phyloP scores from a whole-genome alignment of 495 filamentous ascomycete species.

The Podospora tetraspora region DNA sequence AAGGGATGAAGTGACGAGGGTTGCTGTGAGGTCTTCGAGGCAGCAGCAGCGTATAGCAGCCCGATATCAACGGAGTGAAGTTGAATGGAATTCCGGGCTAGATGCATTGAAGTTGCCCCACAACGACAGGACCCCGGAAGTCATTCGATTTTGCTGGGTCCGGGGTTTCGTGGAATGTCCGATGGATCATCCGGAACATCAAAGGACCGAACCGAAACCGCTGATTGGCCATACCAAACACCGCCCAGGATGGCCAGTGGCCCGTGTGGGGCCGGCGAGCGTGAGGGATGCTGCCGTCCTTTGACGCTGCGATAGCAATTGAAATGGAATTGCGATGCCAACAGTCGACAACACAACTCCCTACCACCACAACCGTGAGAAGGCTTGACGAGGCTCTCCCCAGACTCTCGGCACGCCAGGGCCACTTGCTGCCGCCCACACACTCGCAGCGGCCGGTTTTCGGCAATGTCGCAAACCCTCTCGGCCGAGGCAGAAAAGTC shows the following conservation, averaged over 20 bases:
- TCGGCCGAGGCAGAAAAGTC: conserved; percentile 25
- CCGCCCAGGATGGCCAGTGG: not conserved
- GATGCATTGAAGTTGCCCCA: not conserved
- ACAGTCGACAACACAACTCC: not conserved
- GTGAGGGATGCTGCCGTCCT: not conserved
- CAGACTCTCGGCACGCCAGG: not conserved
- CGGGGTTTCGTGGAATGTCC: not conserved
- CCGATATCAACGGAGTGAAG: not conserved
- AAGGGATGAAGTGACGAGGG: not conserved
- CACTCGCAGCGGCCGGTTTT: conserved; percentile 8
- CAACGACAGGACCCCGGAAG: not conserved
- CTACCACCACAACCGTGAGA: not conserved
- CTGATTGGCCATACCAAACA: not conserved
- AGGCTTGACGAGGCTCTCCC: not conserved
- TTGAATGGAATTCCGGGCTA: not conserved
- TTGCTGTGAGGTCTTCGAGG: not conserved
- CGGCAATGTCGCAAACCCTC: conserved; percentile 25
- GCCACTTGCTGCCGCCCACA: not conserved
- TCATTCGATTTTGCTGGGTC: not conserved
- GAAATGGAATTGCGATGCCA: not conserved
- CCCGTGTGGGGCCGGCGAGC: conserved; percentile 1
- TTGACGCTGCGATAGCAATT: conserved; percentile 6
- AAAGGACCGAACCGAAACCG: not conserved
- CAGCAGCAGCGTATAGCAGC: not conserved
- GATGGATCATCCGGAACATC: not conserved